A percentile compares a stretch with the other conserved stretches of the same genome.
Conservation (phyloP, 371 early-diverging fungal genomes). For the Chytridium lagenaria region DNA sequence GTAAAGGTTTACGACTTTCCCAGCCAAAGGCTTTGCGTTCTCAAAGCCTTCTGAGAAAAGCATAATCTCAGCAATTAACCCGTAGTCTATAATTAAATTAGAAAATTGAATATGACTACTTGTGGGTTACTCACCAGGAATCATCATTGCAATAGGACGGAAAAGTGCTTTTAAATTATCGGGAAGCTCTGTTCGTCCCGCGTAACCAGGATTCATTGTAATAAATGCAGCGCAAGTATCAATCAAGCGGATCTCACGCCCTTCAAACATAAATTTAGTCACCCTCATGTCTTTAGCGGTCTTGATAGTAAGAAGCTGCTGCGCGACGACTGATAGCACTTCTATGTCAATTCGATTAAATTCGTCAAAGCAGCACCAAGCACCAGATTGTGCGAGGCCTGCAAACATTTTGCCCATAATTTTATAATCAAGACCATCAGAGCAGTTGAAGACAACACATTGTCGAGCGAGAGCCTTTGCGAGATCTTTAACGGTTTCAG, state of each 20-base stretch:
- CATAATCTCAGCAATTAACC: constrained; percentile 68
- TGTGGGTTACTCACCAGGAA: constrained; percentile 49
- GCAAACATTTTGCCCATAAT: constrained; percentile 72
- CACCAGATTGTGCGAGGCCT: constrained; percentile 62
- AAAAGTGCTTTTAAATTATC: constrained; percentile 66
- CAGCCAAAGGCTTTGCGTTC: constrained; percentile 60
- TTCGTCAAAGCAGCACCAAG: constrained; percentile 72
- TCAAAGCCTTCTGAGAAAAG: constrained; percentile 68
- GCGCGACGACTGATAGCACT: constrained; percentile 66
- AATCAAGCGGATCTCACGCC: constrained; percentile 63
- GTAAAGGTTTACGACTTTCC: constrained; percentile 66
- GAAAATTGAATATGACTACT: not conserved
- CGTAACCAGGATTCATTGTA: constrained; percentile 66
- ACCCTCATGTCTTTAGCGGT: constrained; percentile 61
- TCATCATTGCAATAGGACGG: constrained; percentile 70
- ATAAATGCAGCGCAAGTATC: constrained; percentile 67
- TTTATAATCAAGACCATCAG: constrained; percentile 65
- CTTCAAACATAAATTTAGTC: constrained; percentile 62
- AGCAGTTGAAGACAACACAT: constrained; percentile 71
- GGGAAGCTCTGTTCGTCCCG: constrained; percentile 66
- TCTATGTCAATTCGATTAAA: constrained; percentile 70
- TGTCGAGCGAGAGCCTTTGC: constrained; percentile 64
- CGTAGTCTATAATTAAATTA: constrained; percentile 52
- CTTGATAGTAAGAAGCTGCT: constrained; percentile 65
- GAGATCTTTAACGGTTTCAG: constrained; percentile 67